Evolutionary conservation across 2,329 filamentous ascomycete genomes (phyloP).

Genomic region (Tetracladium maxilliforme): DNA sequence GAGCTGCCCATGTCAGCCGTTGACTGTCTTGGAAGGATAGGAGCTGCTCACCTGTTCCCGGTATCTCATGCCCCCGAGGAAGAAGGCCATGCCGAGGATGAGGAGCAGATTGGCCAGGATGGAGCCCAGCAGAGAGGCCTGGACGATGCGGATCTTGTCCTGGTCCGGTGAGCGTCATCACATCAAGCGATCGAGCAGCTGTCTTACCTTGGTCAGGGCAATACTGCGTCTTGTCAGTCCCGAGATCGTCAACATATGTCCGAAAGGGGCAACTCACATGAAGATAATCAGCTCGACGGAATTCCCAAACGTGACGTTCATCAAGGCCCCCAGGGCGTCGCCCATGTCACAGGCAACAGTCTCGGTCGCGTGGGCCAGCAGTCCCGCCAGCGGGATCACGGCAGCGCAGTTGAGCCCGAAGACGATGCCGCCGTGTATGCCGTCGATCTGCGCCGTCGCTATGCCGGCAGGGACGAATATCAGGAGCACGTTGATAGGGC

Average conservation of each 20-base stretch:
- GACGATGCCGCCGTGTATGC: constrained; percentile 42
- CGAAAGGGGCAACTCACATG: constrained; percentile 6
- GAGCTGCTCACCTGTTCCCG: constrained; percentile 55
- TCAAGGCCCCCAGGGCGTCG: constrained; percentile 56
- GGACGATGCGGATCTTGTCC: constrained; percentile 80
- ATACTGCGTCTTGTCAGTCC: constrained; percentile 36
- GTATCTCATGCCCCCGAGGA: constrained; percentile 72
- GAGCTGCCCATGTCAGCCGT: constrained; percentile 31
- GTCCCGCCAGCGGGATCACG: constrained; percentile 58
- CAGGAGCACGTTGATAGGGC: constrained; percentile 65
- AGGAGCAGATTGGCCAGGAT: constrained; percentile 80
- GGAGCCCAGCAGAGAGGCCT: constrained; percentile 78
- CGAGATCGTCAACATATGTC: constrained; percentile 18
- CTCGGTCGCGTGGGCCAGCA: constrained; percentile 62
- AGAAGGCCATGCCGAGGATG: constrained; percentile 84
- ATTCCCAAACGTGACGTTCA: constrained; percentile 69
- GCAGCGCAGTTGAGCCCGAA: constrained; percentile 66
- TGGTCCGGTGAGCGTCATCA: constrained; percentile 11
- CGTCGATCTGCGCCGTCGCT: constrained; percentile 36
- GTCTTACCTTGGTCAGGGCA: constrained; percentile 51
- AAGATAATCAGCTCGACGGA: constrained; percentile 72
- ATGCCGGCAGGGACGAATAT: constrained; percentile 72
- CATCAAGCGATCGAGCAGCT: constrained; percentile 1
- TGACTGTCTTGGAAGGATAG: neutral
- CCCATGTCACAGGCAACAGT: constrained; percentile 59